Percentiles rank a stretch among this genome's conserved stretches.
These are phyloP conservation scores for Amphichorda felina DNA, from an alignment of 2,329 filamentous ascomycete genomes.

Conservation along the genomic window DNA sequence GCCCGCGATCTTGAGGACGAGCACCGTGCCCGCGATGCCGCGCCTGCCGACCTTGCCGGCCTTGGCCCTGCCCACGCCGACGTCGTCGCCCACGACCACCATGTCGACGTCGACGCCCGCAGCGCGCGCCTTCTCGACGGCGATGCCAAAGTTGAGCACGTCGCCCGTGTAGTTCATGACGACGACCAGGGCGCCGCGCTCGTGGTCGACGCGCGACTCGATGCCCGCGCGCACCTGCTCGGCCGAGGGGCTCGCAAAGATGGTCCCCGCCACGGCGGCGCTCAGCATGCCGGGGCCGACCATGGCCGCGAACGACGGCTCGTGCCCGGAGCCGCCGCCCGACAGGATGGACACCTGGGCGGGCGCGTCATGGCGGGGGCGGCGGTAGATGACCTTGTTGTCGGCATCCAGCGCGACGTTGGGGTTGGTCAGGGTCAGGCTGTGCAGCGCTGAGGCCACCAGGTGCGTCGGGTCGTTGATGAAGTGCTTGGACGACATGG, in stretches of 20 bases:
- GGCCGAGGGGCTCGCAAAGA: constrained; percentile 71
- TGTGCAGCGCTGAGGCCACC: constrained; percentile 63
- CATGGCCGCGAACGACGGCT: constrained; percentile 77
- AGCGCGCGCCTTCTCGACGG: constrained; percentile 81
- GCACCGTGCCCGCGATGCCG: constrained; percentile 81
- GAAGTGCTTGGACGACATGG: constrained; percentile 66
- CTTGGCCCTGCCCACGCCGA: constrained; percentile 69
- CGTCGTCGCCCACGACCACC: constrained; percentile 86
- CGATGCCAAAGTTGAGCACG: constrained; percentile 87
- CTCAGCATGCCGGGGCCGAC: constrained; percentile 73
- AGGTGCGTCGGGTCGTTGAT: constrained; percentile 73
- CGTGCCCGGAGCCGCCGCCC: constrained; percentile 82
- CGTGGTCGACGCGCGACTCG: constrained; percentile 56
- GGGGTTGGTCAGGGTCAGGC: constrained; percentile 75
- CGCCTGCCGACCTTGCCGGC: constrained; percentile 87
- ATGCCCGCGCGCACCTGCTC: constrained; percentile 75
- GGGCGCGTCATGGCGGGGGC: constrained; percentile 36
- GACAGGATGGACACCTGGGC: constrained; percentile 69
- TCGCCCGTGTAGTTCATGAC: constrained; percentile 94
- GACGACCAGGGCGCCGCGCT: constrained; percentile 66
- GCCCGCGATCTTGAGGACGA: constrained; percentile 84
- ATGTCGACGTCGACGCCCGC: constrained; percentile 70
- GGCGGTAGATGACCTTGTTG: constrained; percentile 77
- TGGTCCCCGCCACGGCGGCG: constrained; percentile 75
- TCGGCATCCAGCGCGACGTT: constrained; percentile 63